Evolutionary conservation across 768 basidiomycete genomes (phyloP), one percentile per base, ranked within the genome.

Genomic region (Lactarius evosmus): DNA sequence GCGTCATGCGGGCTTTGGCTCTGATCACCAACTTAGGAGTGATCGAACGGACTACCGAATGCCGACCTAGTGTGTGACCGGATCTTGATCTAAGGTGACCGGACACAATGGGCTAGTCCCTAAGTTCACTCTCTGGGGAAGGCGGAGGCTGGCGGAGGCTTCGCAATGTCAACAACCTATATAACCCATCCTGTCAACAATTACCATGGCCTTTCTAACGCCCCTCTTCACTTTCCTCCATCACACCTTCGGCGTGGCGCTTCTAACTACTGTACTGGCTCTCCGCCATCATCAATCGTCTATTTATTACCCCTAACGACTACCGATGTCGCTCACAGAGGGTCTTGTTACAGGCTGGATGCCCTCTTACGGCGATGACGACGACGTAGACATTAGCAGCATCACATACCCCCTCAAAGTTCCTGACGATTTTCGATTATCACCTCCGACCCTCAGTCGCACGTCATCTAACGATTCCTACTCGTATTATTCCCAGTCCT

Each of bases 341-440:
- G 60, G 65, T 59, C 30, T 60, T 36, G 60, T 68, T 51, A 63
- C 66, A 2, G 67, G 67, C 56, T 68, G 67, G 67, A 38, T 60
- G 38, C 67, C 67, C 58, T 67, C 67, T 40, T 52, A 33, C 32
- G 41, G 59, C 61, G 67, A 68, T 41, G 22, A 66, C 52, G 64
- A 67, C 60, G 57, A 66, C 49, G 65, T 68, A 59, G 60, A 66
- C 38, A 50, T 61, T 14, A 61, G 4, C 44, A 56, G 34, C 55
- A 34, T 49, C 36, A 9, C 55, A 56, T 58, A 60, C 64, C 63
- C 64, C 8, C 33, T 58, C 58, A 29, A 57, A 38, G 17, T 56
- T 25, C 40, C 59, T 49, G 4, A 66, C 34, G 34, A 65, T 17
- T 56, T 53, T n/a, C 36, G 11, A 14, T 11, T 30, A 49, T 30